These are phyloP conservation scores for Stachybotrys echinatus DNA, from an alignment of 2,329 filamentous ascomycete genomes.

Conservation along the genomic window DNA sequence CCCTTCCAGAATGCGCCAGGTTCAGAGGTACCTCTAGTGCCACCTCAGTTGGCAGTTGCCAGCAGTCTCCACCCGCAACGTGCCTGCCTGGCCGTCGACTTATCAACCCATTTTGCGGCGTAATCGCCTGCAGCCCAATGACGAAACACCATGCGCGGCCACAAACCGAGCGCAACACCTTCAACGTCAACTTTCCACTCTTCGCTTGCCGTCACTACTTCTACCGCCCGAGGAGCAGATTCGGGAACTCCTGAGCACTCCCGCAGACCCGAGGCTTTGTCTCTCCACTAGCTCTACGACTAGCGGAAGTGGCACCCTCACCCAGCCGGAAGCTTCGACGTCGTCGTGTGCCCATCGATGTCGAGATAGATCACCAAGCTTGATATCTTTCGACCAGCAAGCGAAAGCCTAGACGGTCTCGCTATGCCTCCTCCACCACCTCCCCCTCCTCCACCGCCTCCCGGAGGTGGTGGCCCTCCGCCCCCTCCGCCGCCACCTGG, in stretches of 20 bases:
- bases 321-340: no score
- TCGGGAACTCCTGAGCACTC: no score
- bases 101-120: slow-evolving; percentile 18
- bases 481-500: slow-evolving; percentile 55
- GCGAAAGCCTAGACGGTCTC: neutral
- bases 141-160: slow-evolving; percentile 16
- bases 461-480: slow-evolving; percentile 56
- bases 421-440: slow-evolving; percentile 52
- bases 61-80: neutral
- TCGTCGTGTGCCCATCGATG: neutral
- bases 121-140: slow-evolving; percentile 16
- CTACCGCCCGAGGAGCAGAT: no score
- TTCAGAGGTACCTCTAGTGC: no score
- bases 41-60: no score
- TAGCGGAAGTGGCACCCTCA: no score
- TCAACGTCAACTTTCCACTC: neutral
- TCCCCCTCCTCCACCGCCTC: slow-evolving; percentile 64
- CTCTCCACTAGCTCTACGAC: no score
- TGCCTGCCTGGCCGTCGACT: slow-evolving; percentile 12
- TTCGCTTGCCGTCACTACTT: no score
- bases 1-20: neutral
- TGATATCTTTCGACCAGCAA: neutral
- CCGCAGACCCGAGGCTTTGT: no score
- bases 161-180: slow-evolving; percentile 1
- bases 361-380: neutral